Conservation (phyloP, 805 yeast genomes). For the Yamadazyma paraphyllophila region DNA sequence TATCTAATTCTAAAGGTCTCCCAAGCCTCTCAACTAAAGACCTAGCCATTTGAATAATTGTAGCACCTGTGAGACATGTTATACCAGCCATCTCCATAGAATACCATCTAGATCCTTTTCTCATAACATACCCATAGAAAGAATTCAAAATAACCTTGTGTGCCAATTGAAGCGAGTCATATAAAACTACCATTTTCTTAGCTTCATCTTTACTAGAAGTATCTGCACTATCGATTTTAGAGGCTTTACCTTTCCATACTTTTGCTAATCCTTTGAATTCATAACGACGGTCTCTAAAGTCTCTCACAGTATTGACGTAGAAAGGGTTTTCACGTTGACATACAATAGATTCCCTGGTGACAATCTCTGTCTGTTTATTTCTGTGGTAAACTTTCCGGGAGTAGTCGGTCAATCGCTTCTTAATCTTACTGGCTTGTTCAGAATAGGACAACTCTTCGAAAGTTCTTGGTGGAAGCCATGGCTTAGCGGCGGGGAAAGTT, state of each 20-base stretch:
- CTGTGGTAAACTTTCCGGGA: constrained; percentile 83
- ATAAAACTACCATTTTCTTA: constrained; percentile 85
- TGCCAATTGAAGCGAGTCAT: constrained; percentile 93
- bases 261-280: constrained; percentile 93
- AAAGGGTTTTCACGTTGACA: constrained; percentile 98
- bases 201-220: constrained; percentile 79
- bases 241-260: constrained; percentile 83
- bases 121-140: constrained; percentile 97
- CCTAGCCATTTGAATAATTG: constrained; percentile 96
- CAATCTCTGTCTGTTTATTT: constrained; percentile 75
- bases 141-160: constrained; percentile 96
- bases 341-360: constrained; percentile 87
- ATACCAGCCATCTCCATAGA: constrained; percentile 99
- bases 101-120: constrained; percentile 99
- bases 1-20: constrained; percentile 91
- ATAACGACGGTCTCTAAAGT: constrained; percentile 92
- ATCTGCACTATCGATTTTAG: constrained; percentile 50
- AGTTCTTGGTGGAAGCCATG: constrained; percentile 55
- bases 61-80: constrained; percentile 96
- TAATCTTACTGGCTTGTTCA: constrained; percentile 75
- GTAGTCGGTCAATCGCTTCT: constrained; percentile 77
- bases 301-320: constrained; percentile 90
- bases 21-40: constrained; percentile 88
- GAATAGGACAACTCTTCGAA: constrained; percentile 75
- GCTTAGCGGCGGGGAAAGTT: constrained; percentile 60